These are phyloP conservation scores for Aegle marmelos DNA, from an alignment of 345 rosid genomes.

Conservation along the genomic window DNA sequence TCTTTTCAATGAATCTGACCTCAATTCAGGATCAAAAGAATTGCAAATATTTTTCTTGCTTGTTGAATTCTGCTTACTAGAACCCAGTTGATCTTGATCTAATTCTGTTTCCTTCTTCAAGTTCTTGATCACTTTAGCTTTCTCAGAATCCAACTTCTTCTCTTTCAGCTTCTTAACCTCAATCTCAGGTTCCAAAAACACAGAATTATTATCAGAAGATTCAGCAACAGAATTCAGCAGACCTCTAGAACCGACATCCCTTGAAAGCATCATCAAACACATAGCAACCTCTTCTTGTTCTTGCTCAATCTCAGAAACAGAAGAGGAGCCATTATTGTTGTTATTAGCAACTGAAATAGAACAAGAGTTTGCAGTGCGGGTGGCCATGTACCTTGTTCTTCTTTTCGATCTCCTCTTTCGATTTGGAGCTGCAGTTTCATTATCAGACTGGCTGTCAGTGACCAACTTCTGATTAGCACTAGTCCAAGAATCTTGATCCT, in stretches of 20 bases:
- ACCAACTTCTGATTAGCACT: slow-evolving; percentile 23
- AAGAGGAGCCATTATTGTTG: slow-evolving; percentile 28
- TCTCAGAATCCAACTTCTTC: slow-evolving; percentile 15
- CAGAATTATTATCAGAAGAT: slow-evolving; percentile 41
- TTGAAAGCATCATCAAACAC: slow-evolving; percentile 68
- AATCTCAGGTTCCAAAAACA: slow-evolving; percentile 22
- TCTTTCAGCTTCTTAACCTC: slow-evolving; percentile 14
- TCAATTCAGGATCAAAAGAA: slow-evolving; percentile 24
- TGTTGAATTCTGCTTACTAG: slow-evolving; percentile 14
- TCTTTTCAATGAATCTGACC: slow-evolving; percentile 20
- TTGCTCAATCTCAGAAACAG: slow-evolving; percentile 47
- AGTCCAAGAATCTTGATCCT: slow-evolving; percentile 42
- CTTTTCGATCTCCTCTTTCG: slow-evolving; percentile 43
- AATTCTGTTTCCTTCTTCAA: slow-evolving; percentile 14
- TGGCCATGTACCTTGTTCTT: slow-evolving; percentile 33
- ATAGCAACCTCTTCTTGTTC: slow-evolving; percentile 63
- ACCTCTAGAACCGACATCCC: slow-evolving; percentile 36
- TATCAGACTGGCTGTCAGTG: slow-evolving; percentile 44
- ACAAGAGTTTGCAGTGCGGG: slow-evolving; percentile 37
- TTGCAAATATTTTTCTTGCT: slow-evolving; percentile 24
- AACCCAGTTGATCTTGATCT: slow-evolving; percentile 12
- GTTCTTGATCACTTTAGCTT: slow-evolving; percentile 6
- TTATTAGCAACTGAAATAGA: slow-evolving; percentile 33
- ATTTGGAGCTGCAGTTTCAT: slow-evolving; percentile 34
- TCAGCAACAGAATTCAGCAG: slow-evolving; percentile 34